Percentiles rank a stretch among this genome's conserved stretches.
Evolutionary conservation across 2,329 filamentous ascomycete genomes (phyloP).

Genomic region (Xylaria sp.): DNA sequence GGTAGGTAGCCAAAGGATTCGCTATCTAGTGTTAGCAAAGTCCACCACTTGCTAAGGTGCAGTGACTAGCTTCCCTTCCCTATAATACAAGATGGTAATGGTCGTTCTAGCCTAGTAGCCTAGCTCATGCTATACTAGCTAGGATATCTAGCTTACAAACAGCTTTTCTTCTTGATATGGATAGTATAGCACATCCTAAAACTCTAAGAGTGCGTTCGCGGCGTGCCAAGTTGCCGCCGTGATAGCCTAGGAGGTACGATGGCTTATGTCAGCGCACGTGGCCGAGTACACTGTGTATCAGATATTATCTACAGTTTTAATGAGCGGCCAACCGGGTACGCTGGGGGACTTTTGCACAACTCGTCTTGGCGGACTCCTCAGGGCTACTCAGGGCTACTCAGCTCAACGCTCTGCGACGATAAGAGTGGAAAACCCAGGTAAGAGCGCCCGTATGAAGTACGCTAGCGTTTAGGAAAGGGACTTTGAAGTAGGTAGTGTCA

Average conservation of each 20-base stretch:
- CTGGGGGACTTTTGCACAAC: constrained; percentile 1
- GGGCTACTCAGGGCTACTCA: too few species aligned
- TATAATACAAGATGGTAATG: constrained; percentile 9
- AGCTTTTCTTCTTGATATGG: neutral
- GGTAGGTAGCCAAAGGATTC: constrained; percentile 17
- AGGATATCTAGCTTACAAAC: neutral
- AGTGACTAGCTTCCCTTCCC: neutral
- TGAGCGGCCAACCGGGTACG: neutral
- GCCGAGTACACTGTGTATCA: neutral
- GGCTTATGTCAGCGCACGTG: constrained; percentile 17
- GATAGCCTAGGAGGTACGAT: neutral
- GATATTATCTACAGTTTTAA: neutral
- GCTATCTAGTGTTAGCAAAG: constrained; percentile 12
- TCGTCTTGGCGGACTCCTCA: constrained; percentile 2
- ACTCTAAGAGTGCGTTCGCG: neutral
- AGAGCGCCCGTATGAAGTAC: neutral
- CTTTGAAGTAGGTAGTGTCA: neutral
- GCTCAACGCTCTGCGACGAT: neutral
- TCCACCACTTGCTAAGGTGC: constrained; percentile 8
- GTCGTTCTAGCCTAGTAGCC: neutral
- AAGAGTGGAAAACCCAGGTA: neutral
- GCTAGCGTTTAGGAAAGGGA: constrained; percentile 1
- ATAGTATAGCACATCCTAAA: neutral
- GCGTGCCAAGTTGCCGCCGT: neutral
- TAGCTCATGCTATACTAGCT: neutral